phyloP scores from a whole-genome alignment of 2,329 filamentous ascomycete species.

The Talaromyces rugulosus region DNA sequence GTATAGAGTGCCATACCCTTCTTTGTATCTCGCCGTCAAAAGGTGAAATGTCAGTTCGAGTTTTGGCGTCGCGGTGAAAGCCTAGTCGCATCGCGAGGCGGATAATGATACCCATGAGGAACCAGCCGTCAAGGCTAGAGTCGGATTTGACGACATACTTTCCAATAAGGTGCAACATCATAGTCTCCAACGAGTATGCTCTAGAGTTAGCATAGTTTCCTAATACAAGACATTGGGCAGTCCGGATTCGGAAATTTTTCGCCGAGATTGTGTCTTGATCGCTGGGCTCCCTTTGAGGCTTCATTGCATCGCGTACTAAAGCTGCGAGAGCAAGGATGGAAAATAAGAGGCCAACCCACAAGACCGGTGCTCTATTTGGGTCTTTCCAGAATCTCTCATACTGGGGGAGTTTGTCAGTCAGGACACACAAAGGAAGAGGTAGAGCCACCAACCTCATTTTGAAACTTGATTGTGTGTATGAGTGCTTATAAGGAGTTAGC shows the following conservation, averaged over 20 bases:
- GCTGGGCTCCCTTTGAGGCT: background rate
- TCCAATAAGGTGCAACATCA: slow-evolving; percentile 51
- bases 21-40: slow-evolving; percentile 50
- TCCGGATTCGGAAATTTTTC: slow-evolving; percentile 5
- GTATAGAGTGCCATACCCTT: slow-evolving; percentile 28
- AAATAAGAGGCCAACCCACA: slow-evolving; percentile 17
- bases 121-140: slow-evolving; percentile 48
- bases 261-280: background rate
- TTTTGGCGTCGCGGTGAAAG: slow-evolving; percentile 50
- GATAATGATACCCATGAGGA: slow-evolving; percentile 50
- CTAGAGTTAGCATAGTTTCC: slow-evolving; percentile 51
- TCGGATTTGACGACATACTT: slow-evolving; percentile 51
- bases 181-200: slow-evolving; percentile 50
- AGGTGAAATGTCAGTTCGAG: slow-evolving; percentile 45
- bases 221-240: slow-evolving; percentile 52
- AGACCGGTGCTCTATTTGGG: slow-evolving; percentile 10
- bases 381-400: slow-evolving; percentile 18
- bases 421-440: background rate
- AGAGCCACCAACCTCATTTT: slow-evolving; percentile 9
- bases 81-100: slow-evolving; percentile 55
- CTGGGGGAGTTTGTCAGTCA: slow-evolving; percentile 5
- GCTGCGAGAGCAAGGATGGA: slow-evolving; percentile 12
- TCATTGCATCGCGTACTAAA: slow-evolving; percentile 1
- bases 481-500: slow-evolving; percentile 8
- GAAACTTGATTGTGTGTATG: slow-evolving; percentile 13